Evolutionary conservation across 1,284 basidiomycete genomes (phyloP), one percentile per base, ranked within the genome.

Genomic region (Sanghuangporus weigelae): DNA sequence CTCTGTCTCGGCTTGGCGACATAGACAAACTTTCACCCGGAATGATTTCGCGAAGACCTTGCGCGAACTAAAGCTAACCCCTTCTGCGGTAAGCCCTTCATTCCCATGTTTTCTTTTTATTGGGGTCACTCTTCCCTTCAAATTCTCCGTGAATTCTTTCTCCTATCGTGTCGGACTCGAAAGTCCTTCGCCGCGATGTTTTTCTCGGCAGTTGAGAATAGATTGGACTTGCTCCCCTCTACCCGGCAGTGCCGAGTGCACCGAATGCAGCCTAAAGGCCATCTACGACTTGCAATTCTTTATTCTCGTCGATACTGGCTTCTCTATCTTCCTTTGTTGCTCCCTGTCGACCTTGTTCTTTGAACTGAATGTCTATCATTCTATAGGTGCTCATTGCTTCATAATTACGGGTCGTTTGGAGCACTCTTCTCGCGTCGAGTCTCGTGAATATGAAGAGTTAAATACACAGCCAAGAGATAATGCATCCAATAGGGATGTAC

Each of bases 1-100:
- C 26, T 31, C 26, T 31, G 26, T 31, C 26, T 59, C 48, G 48
- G 57, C 44, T 42, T 51, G 50, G 26, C 31, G n/a, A 19, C 62
- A 48, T 70, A 91, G 91, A 76, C 92, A 90, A 84, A 79, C 78
- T 40, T 93, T 90, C 71, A 71, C 80, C 31, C 76, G 72, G 1
- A 72, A 78, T 4, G 91, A 93, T 71, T 86, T 90, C 68, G 81
- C 81, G 31, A 86, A 84, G 71, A 84, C 86, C 31, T 72, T 93
- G 67, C 81, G 81, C 63, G 88, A 91, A 50, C 79, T 93, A 16
- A 90, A 88, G 6, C 75, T 93, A 65, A 90, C 89, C 11, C 91
- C 91, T 4, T 92, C 90, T 46, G 90, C 90, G 63, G 90, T 92
- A 71, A 60, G 82, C 73, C 26, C 26, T 3, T 4, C 26, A 31